Evolutionary conservation across 2,329 filamentous ascomycete genomes (phyloP), one percentile per base, ranked within the genome.

Genomic region (Aspergillus quadricinctus): DNA sequence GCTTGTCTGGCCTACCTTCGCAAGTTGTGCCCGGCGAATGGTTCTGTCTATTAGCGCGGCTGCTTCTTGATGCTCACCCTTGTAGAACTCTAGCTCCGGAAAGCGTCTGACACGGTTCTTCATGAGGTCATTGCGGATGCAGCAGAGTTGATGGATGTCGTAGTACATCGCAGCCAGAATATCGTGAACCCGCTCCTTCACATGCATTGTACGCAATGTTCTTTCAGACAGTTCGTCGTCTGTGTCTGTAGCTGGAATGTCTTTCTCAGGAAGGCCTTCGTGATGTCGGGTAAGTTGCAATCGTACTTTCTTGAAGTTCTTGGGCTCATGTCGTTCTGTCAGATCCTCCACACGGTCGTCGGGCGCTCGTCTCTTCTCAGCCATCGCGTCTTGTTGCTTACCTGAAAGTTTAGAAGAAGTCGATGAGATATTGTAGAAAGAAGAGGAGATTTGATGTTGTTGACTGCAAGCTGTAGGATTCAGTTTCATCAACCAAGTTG

Each of bases 151-250:
- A 19, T 55, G 49, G 46, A 58, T 55, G 31, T 55, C 53, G 31
- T 27, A 53, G 49, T 58, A 55, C 31, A 58, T 52, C 14, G 52
- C 56, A 17, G 52, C 56, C 49, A 58, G 8, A 9, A 57, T 55
- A 19, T 55, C 54, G 14, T 10, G 8, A 28, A 51, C 48, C 23
- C 21, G 9, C 14, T 49, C 28, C 3, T 37, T 28, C 37, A 29
- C 14, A 10, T n/a, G 27, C 19, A 37, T 50, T 35, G 7, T 10
- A n/a, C 23, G 14, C 10, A 10, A 4, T 7, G 10, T n/a, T 23
- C 23, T 46, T 23, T 25, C 43, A 4, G 10, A 10, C 43, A 46
- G 21, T 8, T 45, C 41, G 41, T 45, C 9, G 4, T 46, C 43
- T 21, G 40, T 21, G 9, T 43, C 5, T 25, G 23, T 7, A 23